Evolutionary conservation across 306 rosid species (phyloP), one percentile per base, ranked within the genome.

Genomic region (Parietaria judaica): DNA sequence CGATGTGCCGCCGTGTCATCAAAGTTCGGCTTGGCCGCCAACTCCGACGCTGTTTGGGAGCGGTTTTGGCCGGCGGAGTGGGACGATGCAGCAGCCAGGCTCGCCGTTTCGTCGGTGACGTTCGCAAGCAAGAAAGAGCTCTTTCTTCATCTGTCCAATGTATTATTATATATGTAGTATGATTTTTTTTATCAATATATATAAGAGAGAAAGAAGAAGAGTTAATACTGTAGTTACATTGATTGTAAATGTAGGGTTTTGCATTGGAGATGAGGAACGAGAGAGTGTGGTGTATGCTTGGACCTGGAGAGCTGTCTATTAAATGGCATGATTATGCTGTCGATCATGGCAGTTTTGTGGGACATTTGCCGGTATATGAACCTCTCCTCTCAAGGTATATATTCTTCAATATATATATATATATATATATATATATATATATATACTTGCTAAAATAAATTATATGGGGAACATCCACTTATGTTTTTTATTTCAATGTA

Each of bases 41-140:
- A 65, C 43, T 65, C 69, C 6, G 61, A 65, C 37, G 5, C 17
- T 1, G 53, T 65, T 44, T 65, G 69, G 69, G 11, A 65, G 51
- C 31, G 13, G 37, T 65, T 65, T 15, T 36, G 54, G 53, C 69
- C 61, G 5, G 17, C 10, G 4, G 35, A 35, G n/a, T 44, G 37
- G 23, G 44, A 14, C 50, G 50, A 54, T 1, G 39, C 43, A 11
- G 16, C 54, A 13, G 54, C 69, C 4, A 35, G 54, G 14, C 45
- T 41, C 45, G 54, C 54, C 0, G 45, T 41, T 37, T 37, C 43
- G 3, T 50, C 60, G 36, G 9, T 53, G 12, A 6, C 4, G 34
- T 65, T 45, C n/a, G 15, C 53, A 9, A 41, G 61, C 14, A 65
- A 65, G 54, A 65, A 44, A 36, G 69, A 54, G 3, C 69, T 65